Evolutionary conservation across 164 flowering plant species (phyloP).

Genomic region (Liquidambar formosana): DNA sequence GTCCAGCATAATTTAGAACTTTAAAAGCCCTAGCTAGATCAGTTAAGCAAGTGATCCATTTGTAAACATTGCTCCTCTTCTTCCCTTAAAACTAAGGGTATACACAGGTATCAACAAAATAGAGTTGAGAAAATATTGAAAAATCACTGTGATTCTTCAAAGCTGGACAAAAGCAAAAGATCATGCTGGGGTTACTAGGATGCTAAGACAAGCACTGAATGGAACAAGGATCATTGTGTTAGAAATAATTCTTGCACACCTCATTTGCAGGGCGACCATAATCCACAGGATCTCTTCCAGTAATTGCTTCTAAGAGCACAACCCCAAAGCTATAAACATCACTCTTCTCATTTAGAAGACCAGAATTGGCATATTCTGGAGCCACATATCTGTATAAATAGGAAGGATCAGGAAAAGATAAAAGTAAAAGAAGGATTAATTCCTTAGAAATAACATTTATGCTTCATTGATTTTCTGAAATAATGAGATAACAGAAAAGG

Average conservation of each 20-base stretch:
- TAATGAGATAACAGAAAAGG: background rate
- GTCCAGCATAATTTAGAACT: too few species aligned
- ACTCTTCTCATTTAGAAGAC: constrained; percentile 87
- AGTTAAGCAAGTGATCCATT: too few species aligned
- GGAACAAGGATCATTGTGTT: background rate
- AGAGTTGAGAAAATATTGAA: too few species aligned
- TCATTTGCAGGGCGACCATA: constrained; percentile 69
- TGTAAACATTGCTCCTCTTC: too few species aligned
- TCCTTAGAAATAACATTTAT: background rate
- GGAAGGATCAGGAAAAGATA: background rate
- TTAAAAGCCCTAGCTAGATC: too few species aligned
- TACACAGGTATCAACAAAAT: too few species aligned
- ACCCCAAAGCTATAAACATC: constrained; percentile 93
- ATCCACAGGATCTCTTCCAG: constrained; percentile 90
- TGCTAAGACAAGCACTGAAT: too few species aligned
- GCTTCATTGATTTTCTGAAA: too few species aligned
- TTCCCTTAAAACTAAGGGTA: too few species aligned
- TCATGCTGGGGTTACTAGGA: too few species aligned
- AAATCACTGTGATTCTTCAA: too few species aligned
- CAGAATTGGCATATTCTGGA: constrained; percentile 92
- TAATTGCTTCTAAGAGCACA: constrained; percentile 78
- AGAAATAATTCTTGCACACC: constrained; percentile 37
- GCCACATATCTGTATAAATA: constrained; percentile 71
- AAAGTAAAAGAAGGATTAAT: background rate
- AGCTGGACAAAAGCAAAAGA: too few species aligned